Evolutionary conservation across 1,139 yeast genomes (phyloP).

Genomic region (Oligophagozyma castellii): DNA sequence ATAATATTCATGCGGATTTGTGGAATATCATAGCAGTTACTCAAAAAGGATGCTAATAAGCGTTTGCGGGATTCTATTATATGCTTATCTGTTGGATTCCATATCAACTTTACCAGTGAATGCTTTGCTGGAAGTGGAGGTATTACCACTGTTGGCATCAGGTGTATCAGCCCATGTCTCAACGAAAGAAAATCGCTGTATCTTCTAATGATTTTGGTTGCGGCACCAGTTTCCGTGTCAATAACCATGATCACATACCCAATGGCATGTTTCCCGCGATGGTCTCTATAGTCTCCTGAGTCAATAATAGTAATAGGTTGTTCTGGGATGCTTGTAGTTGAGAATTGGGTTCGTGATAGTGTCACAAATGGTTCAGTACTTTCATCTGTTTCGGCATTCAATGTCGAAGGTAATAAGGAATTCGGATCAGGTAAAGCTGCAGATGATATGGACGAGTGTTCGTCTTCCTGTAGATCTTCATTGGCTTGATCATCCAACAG

Average conservation of each 20-base stretch:
- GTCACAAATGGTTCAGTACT: conserved; percentile 3
- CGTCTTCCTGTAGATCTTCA: not conserved
- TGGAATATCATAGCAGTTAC: conserved; percentile 51
- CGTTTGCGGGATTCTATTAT: conserved; percentile 58
- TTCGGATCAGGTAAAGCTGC: not conserved
- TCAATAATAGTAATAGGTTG: conserved; percentile 9
- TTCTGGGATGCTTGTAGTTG: not conserved
- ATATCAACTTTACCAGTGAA: conserved; percentile 26
- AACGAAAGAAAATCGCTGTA: conserved; percentile 87
- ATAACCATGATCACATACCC: conserved; percentile 67
- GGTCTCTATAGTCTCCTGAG: conserved; percentile 24
- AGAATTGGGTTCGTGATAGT: conserved; percentile 1
- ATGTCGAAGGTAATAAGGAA: not conserved
- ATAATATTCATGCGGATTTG: conserved; percentile 40
- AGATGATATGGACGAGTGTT: not conserved
- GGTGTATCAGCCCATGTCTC: conserved; percentile 49
- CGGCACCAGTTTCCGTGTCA: conserved; percentile 33
- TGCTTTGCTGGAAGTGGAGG: conserved; percentile 97
- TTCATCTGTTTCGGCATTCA: not conserved
- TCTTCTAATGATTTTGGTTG: conserved; percentile 38
- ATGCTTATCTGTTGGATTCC: conserved; percentile 36
- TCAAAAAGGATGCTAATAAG: conserved; percentile 61
- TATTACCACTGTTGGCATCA: conserved; percentile 73
- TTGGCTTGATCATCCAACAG: not conserved
- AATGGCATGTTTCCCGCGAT: conserved; percentile 52